phyloP scores from a whole-genome alignment of 495 filamentous ascomycete genomes.

The Cercophora newfieldiana region DNA sequence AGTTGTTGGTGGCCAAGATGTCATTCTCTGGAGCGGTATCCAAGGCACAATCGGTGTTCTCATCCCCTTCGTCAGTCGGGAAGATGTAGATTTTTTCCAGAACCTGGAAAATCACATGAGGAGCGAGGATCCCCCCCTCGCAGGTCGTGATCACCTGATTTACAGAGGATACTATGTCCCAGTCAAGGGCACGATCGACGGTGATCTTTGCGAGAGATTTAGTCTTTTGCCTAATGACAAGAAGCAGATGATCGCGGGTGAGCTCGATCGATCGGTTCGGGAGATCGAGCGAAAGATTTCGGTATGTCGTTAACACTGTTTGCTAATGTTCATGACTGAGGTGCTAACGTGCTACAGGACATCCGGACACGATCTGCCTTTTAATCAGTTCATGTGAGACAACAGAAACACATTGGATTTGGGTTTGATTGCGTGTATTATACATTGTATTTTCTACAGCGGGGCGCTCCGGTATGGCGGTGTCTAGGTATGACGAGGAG shows the following conservation, averaged over 20 bases:
- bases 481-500: background rate
- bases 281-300: conserved; percentile 96
- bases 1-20: conserved; percentile 86
- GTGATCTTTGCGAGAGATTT: conserved; percentile 95
- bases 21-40: conserved; percentile 90
- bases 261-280: conserved; percentile 83
- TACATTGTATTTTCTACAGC: conserved; percentile 9
- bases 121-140: conserved; percentile 78
- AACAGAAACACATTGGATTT: background rate
- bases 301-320: conserved; percentile 49
- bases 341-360: conserved; percentile 56
- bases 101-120: conserved; percentile 84
- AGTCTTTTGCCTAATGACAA: conserved; percentile 76
- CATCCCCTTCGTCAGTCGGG: conserved; percentile 83
- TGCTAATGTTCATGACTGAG: background rate
- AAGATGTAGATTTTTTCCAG: conserved; percentile 98
- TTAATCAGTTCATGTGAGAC: conserved; percentile 36
- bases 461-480: background rate
- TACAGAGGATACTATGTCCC: conserved; percentile 97
- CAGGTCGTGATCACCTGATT: conserved; percentile 90
- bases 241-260: conserved; percentile 91
- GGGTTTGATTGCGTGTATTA: conserved; percentile 16
- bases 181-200: conserved; percentile 94
- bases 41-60: conserved; percentile 92
- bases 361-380: conserved; percentile 88